These are phyloP conservation scores for Scenedesmus sp. DNA, from an alignment of 163 green algal genomes.

Conservation along the genomic window DNA sequence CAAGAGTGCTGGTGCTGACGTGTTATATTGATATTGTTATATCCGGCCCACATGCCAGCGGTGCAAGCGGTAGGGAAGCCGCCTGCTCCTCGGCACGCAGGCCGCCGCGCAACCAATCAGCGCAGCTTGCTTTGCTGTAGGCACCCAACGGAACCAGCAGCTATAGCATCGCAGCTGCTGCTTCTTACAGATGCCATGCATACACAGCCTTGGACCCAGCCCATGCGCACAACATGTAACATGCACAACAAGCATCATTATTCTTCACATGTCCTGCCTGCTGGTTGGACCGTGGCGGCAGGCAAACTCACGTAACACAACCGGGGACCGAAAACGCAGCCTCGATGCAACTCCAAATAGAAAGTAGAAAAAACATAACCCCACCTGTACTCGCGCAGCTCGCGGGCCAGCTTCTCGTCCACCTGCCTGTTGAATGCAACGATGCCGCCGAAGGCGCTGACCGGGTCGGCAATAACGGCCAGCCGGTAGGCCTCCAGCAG, in stretches of 20 bases:
- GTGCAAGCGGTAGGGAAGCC: neutral
- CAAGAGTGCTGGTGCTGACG: neutral
- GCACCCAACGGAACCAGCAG: slow-evolving; percentile 52
- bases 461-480: slow-evolving; percentile 94
- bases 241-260: neutral
- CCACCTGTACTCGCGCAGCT: slow-evolving; percentile 96
- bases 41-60: neutral
- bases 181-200: slow-evolving; percentile 45
- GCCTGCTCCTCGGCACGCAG: neutral
- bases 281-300: no score
- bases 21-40: neutral
- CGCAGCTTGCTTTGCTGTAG: slow-evolving; percentile 10
- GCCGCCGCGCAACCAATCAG: neutral
- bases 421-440: slow-evolving; percentile 97
- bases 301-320: no score
- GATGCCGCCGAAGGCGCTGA: slow-evolving; percentile 98
- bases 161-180: slow-evolving; percentile 16
- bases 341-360: neutral
- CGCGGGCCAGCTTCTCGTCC: slow-evolving; percentile 64
- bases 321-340: no score
- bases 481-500: slow-evolving; percentile 87
- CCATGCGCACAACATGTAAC: neutral
- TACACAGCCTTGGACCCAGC: neutral
- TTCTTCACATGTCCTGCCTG: no score
- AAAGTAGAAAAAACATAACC: neutral